Conservation (phyloP, 2,329 filamentous ascomycete species). For the Pseudogymnoascus sp. region DNA sequence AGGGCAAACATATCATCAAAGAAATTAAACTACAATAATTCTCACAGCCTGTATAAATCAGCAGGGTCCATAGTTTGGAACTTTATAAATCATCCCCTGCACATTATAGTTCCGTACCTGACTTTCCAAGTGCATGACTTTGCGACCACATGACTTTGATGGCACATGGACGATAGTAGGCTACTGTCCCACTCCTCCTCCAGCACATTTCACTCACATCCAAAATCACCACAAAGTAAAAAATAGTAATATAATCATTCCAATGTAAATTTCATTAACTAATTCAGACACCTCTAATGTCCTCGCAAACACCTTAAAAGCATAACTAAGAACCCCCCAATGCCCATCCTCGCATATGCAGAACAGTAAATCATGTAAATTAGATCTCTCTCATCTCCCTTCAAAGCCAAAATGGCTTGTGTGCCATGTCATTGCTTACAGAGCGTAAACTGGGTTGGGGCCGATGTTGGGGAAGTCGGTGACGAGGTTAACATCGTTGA, state of each 20-base stretch:
- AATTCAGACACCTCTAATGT: not conserved
- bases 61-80: not conserved
- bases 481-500: constrained; percentile 7
- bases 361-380: not conserved
- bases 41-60: not conserved
- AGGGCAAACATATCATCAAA: not conserved
- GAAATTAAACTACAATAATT: not conserved
- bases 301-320: not conserved
- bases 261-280: not conserved
- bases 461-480: not conserved
- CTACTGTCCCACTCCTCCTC: not conserved
- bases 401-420: not conserved
- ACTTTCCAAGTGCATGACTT: not conserved
- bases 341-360: constrained; percentile 1
- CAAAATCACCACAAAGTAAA: not conserved
- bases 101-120: not conserved
- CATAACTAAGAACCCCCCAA: not conserved
- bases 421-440: not conserved
- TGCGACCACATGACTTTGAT: not conserved
- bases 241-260: not conserved
- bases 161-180: not conserved
- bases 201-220: not conserved
- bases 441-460: not conserved
- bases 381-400: not conserved
- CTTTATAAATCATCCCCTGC: not conserved